Evolutionary conservation across 2,329 filamentous ascomycete genomes (phyloP).

Genomic region (Sporothrix brunneoviolacea): DNA sequence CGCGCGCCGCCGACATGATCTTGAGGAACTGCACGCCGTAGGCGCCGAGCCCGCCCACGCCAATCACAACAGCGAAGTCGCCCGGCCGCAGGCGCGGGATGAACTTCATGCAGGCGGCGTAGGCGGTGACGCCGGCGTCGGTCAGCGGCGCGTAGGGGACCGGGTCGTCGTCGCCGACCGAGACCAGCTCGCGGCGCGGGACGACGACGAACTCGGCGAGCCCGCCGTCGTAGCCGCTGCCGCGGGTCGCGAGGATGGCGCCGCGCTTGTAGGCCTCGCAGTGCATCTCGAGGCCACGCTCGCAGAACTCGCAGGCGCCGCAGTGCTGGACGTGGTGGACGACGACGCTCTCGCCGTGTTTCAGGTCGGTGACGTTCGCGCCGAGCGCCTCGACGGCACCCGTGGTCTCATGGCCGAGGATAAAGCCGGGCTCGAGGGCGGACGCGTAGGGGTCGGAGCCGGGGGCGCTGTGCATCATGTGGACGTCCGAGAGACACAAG

Average conservation of each 20-base stretch:
- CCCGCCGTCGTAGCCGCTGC: not conserved
- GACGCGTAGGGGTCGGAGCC: not conserved
- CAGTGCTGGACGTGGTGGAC: slow-evolving; percentile 7
- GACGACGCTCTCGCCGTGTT: slow-evolving; percentile 1
- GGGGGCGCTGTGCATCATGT: slow-evolving; percentile 6
- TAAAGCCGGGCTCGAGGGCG: not conserved
- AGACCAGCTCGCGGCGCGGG: slow-evolving; percentile 3
- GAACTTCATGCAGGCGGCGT: slow-evolving; percentile 9
- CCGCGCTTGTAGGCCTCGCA: not conserved
- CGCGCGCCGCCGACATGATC: slow-evolving; percentile 5
- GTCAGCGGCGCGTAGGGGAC: slow-evolving; percentile 3
- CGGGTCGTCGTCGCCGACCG: slow-evolving; percentile 1
- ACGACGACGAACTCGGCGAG: slow-evolving; percentile 5
- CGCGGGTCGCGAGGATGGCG: not conserved
- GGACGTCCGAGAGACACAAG: slow-evolving; percentile 1
- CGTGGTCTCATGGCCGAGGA: slow-evolving; percentile 1
- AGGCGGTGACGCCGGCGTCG: slow-evolving; percentile 10
- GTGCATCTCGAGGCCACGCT: slow-evolving; percentile 1
- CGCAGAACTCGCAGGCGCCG: slow-evolving; percentile 3
- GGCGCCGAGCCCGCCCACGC: slow-evolving; percentile 2
- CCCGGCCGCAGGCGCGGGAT: slow-evolving; percentile 4
- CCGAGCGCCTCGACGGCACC: slow-evolving; percentile 5
- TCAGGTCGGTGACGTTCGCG: not conserved
- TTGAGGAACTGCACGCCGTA: slow-evolving; percentile 9
- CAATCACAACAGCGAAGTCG: not conserved